Conservation (phyloP, 805 yeast species). For the Zygosaccharomyces bisporus region DNA sequence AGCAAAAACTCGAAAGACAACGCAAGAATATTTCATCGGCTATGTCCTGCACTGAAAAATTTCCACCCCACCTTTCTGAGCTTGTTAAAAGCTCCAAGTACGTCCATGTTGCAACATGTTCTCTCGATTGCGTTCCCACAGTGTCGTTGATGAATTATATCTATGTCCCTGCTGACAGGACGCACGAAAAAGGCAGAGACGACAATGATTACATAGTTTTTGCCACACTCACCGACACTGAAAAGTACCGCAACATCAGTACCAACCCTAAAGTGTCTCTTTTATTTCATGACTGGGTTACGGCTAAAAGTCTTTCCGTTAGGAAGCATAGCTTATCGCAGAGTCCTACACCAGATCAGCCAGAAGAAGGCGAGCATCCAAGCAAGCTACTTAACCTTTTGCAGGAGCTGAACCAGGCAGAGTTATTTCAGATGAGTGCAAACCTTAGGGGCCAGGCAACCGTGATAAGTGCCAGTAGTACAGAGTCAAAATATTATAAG, state of each 20-base stretch:
- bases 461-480: constrained; percentile 44
- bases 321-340: constrained; percentile 30
- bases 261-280: constrained; percentile 76
- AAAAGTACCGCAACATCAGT: constrained; percentile 65
- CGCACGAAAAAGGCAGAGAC: constrained; percentile 27
- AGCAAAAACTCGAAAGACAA: not conserved
- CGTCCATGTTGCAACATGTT: constrained; percentile 81
- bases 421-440: constrained; percentile 74
- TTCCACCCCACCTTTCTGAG: constrained; percentile 39
- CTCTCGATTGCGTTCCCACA: constrained; percentile 65
- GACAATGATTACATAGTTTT: constrained; percentile 56
- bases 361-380: constrained; percentile 30
- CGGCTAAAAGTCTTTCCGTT: constrained; percentile 46
- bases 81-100: constrained; percentile 60
- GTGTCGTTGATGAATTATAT: constrained; percentile 91
- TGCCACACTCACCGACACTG: constrained; percentile 67
- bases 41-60: constrained; percentile 35
- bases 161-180: constrained; percentile 45
- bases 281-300: constrained; percentile 87
- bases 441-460: constrained; percentile 72
- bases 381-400: constrained; percentile 56
- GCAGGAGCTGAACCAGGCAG: constrained; percentile 73
- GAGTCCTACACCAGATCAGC: constrained; percentile 30
- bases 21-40: not conserved
- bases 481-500: constrained; percentile 58